Base-by-base conservation (phyloP, 2,329 filamentous ascomycete species). In the Exserohilum turcica region DNA sequence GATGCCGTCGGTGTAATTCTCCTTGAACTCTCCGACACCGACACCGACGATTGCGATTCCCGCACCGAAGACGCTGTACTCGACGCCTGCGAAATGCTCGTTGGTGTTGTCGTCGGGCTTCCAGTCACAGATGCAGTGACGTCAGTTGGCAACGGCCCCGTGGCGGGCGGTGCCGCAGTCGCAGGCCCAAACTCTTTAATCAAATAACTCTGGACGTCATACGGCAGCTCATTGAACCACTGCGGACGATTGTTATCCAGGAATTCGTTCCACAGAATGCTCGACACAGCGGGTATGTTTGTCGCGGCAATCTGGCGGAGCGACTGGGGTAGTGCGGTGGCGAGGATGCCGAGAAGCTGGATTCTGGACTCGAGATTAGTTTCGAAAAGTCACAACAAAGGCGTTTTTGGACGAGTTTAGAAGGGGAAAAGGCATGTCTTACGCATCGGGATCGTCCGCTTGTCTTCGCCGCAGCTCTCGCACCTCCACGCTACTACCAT, bases 241-340 rank as follows among this genome's bases (percentile, higher is more conserved):
- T 61, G 52, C 5, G 71, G 72, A 29, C 61, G 70, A 5, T 69
- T 69, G 18, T 68, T 58, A 27, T 73, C 69, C 2, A 74, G 51
- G 28, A 74, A 74, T 6, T 74, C 66, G 2, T 59, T 55, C 65
- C 66, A 71, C 6, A 74, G 45, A 6, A 74, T 69, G 47, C 67
- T 68, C 6, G 72, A 74, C 2, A 70, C 66, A 3, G 69, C 71
- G 2, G 71, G 70, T 24, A 73, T 46, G 32, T 74, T 71, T 2
- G 72, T 74, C 12, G 69, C 71, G 31, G 70, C 72, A 6, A 74
- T 62, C 43, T 68, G 56, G 36, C 71, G 70, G 10, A 74, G 58
- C 28, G 69, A 74, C 18, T 63, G 60, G 16, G 72, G 72, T 5
- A 74, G 57, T 33, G 71, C 72, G 15, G 70, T 74, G 10, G 74